phyloP scores from a whole-genome alignment of 257 asterid genomes.

The Solanum ahanhuiri region DNA sequence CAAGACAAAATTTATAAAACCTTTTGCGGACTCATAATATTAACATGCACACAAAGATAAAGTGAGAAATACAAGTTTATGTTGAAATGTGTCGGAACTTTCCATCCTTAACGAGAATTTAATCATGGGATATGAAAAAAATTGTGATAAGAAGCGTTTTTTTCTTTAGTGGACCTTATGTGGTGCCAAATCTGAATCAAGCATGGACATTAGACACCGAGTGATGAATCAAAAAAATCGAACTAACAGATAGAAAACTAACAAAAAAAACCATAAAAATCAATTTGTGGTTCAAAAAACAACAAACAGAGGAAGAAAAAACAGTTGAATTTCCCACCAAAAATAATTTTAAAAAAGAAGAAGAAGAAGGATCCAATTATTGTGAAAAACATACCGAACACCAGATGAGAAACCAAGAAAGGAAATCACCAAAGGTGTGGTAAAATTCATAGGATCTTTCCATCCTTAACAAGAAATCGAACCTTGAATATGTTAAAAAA shows the following conservation, averaged over 20 bases:
- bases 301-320: not conserved
- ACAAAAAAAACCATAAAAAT: not conserved
- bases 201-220: not conserved
- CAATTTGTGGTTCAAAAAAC: not conserved
- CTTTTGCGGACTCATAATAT: not conserved
- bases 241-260: not conserved
- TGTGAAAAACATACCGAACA: not conserved
- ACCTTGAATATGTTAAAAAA: not conserved
- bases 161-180: not conserved
- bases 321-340: not conserved
- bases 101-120: not conserved
- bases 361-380: not conserved
- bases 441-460: not conserved
- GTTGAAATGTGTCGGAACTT: not conserved
- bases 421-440: not conserved
- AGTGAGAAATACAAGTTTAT: not conserved
- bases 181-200: not conserved
- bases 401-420: not conserved
- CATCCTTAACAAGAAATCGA: not conserved
- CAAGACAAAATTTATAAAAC: not conserved
- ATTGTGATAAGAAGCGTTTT: not conserved
- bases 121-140: not conserved
- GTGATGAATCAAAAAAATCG: not conserved
- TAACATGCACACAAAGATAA: not conserved
- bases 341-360: too few relatives aligned